phyloP scores from a whole-genome alignment of 2,329 filamentous ascomycete genomes.

The Bipolaris cookei region DNA sequence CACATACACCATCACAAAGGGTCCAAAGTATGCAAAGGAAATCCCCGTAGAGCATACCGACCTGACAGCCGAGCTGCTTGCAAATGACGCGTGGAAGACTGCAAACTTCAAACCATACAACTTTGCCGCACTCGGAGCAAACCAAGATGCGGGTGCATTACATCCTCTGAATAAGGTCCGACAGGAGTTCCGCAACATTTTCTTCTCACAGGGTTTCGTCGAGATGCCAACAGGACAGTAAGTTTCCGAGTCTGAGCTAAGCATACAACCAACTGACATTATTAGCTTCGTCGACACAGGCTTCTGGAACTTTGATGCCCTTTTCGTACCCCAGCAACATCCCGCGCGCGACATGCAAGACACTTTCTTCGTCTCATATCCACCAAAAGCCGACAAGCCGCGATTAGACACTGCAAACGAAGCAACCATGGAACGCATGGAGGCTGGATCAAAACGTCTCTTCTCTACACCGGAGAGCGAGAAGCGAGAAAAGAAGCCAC shows the following conservation, averaged over 20 bases:
- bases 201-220: constrained; percentile 98
- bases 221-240: constrained; percentile 93
- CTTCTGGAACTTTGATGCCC: constrained; percentile 98
- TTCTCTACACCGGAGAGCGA: constrained; percentile 60
- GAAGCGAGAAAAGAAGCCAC: constrained; percentile 58
- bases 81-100: constrained; percentile 87
- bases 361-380: constrained; percentile 97
- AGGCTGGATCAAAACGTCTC: constrained; percentile 58
- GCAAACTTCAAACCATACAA: constrained; percentile 87
- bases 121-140: constrained; percentile 73
- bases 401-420: constrained; percentile 61
- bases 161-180: constrained; percentile 86
- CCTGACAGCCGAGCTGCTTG: constrained; percentile 90
- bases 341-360: constrained; percentile 97
- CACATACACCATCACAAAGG: constrained; percentile 83
- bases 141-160: constrained; percentile 59
- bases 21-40: constrained; percentile 84
- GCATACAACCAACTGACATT: constrained; percentile 12
- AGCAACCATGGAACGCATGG: constrained; percentile 57
- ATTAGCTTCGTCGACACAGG: constrained; percentile 84
- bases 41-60: constrained; percentile 94
- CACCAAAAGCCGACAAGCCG: constrained; percentile 72
- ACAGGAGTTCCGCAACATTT: constrained; percentile 94
- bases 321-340: constrained; percentile 97
- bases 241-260: constrained; percentile 11